These are phyloP conservation scores for Metarhizium rileyi DNA, from an alignment of 2,329 filamentous ascomycete species.

Conservation along the genomic window DNA sequence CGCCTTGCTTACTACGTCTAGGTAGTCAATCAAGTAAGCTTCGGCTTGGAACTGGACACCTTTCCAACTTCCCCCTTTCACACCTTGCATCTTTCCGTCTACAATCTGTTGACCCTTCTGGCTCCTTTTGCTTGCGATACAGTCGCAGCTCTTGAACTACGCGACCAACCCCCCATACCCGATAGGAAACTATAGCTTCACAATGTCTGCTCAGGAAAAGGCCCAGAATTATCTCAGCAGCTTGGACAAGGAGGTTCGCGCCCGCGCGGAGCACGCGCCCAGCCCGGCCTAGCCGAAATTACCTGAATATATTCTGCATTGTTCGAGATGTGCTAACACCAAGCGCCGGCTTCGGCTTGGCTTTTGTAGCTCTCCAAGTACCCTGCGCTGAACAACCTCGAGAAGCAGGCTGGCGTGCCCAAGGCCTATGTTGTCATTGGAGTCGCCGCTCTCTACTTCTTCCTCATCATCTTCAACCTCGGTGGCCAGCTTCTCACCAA, in stretches of 20 bases:
- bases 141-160: not conserved
- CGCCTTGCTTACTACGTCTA: slow-evolving; percentile 5
- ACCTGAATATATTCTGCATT: not conserved
- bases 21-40: too few species aligned
- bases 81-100: not conserved
- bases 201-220: slow-evolving; percentile 66
- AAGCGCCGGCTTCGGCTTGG: not conserved
- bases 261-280: not conserved
- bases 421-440: slow-evolving; percentile 80
- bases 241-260: slow-evolving; percentile 73
- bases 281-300: not conserved
- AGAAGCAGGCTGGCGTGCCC: slow-evolving; percentile 73
- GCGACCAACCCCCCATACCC: slow-evolving; percentile 9
- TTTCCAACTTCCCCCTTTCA: not conserved
- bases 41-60: slow-evolving; percentile 9
- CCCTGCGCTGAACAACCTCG: slow-evolving; percentile 71
- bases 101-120: not conserved
- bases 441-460: slow-evolving; percentile 70
- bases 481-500: slow-evolving; percentile 83
- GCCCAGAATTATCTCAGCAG: slow-evolving; percentile 66
- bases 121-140: not conserved
- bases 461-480: slow-evolving; percentile 88
- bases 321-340: slow-evolving; percentile 15
- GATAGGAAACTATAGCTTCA: slow-evolving; percentile 18
- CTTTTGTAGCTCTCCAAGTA: slow-evolving; percentile 67